Base-by-base conservation (phyloP, 495 filamentous ascomycete genomes). In the Astrothelium macrocarpum region DNA sequence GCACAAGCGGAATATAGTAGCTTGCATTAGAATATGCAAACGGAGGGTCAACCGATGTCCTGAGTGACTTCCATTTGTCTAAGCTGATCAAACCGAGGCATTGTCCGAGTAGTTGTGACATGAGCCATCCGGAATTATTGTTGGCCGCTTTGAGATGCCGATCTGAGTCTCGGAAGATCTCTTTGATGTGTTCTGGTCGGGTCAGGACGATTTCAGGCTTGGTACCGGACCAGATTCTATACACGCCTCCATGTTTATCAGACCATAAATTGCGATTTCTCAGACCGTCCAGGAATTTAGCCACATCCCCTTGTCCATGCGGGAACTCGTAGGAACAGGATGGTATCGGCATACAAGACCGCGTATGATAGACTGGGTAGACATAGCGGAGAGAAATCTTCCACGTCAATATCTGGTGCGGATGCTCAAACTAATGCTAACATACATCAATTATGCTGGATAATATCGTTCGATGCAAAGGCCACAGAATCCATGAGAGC, bases 71-170 rank as follows among this genome's bases (percentile, higher is more conserved):
- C 71, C 73, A 78, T n/a, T 68, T 29, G 2, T 59, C 26, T 2
- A 66, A 62, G 42, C 66, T 76, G 46, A 78, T 64, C 9, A 80
- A 59, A 1, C 76, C 78, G 1, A 79, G 34, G 62, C 76, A 78
- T 45, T 69, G 25, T 12, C 78, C 78, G 1, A 80, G 70, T 2
- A 79, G 62, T 62, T 75, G 62, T 23, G 70, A 64, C 65, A 78
- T 64, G 0, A 77, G 59, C 32, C 65, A 74, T 7, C 77, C 77
- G 0, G 32, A 32, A 26, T 66, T 46, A 36, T 63, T 66, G 59
- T 42, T 9, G 46, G 32, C 36, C 1, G 60, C 64, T 53, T 68
- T 66, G 1, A 18, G 4, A 23, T 49, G 45, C 7, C 3, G 3
- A 3, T 49, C 7, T 3, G 45, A 49, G 20, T 49, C 45, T 49